A percentile compares a stretch with the other conserved stretches of the same genome.
phyloP scores from a whole-genome alignment of 345 rosid genomes.

The Lagerstroemia speciosa region DNA sequence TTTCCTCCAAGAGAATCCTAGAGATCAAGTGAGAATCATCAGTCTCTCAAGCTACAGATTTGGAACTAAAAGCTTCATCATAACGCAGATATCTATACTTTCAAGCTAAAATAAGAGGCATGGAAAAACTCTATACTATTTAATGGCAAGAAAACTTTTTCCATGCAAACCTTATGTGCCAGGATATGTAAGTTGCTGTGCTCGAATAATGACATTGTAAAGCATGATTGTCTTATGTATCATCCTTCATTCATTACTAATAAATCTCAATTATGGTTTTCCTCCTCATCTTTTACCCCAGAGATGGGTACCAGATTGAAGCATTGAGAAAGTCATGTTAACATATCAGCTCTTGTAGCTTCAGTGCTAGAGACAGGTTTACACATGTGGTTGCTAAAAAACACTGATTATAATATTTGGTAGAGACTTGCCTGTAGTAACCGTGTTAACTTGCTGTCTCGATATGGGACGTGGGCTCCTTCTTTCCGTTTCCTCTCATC shows the following conservation, averaged over 20 bases:
- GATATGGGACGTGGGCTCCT: conserved; percentile 95
- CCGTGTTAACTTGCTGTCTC: conserved; percentile 99
- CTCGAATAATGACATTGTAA: too few species aligned
- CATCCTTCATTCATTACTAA: too few species aligned
- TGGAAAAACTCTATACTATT: too few species aligned
- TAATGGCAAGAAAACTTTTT: too few species aligned
- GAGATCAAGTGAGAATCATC: conserved; percentile 12
- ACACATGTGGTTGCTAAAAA: not conserved
- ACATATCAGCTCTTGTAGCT: too few species aligned
- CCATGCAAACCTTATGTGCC: not conserved
- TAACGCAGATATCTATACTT: too few species aligned
- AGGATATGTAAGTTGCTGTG: not conserved
- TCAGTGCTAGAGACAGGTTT: not conserved
- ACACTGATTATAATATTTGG: not conserved
- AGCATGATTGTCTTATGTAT: too few species aligned
- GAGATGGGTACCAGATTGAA: too few species aligned
- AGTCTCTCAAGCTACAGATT: not conserved
- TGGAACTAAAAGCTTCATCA: not conserved
- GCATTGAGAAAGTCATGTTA: too few species aligned
- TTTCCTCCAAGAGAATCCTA: conserved; percentile 99
- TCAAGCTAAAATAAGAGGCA: too few species aligned
- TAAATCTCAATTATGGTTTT: too few species aligned
- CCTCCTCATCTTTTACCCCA: too few species aligned
- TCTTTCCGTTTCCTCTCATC: conserved; percentile 93
- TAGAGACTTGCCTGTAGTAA: conserved; percentile 61